Conservation (phyloP, 129 eudicot genomes). For the Flaveria sonorensis region DNA sequence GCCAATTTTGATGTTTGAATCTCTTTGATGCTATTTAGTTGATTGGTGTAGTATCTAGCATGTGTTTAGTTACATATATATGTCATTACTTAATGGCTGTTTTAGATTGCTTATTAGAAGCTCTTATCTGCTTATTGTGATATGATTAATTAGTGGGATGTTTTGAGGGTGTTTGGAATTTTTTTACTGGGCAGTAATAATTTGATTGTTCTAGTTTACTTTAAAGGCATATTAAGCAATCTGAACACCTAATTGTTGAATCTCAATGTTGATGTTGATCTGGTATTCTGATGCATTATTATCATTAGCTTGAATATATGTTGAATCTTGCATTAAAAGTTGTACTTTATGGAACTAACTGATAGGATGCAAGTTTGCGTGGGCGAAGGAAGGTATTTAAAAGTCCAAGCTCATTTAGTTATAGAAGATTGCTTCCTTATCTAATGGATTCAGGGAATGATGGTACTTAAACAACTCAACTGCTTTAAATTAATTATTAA, state of each 20-base stretch:
- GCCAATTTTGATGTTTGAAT: not conserved
- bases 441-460: conserved; percentile 45
- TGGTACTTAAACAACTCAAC: conserved; percentile 32
- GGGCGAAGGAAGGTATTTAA: conserved; percentile 50
- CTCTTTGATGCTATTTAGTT: not conserved
- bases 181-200: not conserved
- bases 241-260: not conserved
- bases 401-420: conserved; percentile 61
- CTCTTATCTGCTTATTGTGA: not conserved
- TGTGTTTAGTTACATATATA: not conserved
- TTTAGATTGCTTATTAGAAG: not conserved
- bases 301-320: not conserved
- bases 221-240: not conserved
- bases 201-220: not conserved
- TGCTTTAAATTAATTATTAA: not conserved
- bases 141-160: not conserved
- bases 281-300: not conserved
- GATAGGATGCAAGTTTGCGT: conserved; percentile 41
- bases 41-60: not conserved
- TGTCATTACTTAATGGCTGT: not conserved
- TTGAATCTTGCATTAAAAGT: not conserved
- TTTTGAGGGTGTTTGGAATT: not conserved
- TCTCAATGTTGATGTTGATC: not conserved
- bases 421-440: conserved; percentile 70
- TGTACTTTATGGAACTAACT: not conserved